Evolutionary conservation across 1,284 basidiomycete species (phyloP).

Genomic region (Ustilago loliicola): DNA sequence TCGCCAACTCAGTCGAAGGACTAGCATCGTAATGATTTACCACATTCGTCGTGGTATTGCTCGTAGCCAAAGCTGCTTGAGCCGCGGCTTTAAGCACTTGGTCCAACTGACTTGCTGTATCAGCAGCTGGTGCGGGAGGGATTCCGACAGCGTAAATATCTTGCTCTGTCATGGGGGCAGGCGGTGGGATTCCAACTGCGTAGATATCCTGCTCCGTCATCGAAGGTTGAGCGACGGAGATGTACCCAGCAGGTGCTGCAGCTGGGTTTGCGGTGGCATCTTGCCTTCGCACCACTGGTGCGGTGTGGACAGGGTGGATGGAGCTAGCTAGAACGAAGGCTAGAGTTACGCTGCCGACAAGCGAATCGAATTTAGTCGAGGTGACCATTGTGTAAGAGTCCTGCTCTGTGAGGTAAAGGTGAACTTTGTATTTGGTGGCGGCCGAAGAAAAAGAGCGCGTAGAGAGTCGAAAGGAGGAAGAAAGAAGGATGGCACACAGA

Average conservation of each 20-base stretch:
- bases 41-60: slow-evolving; percentile 15
- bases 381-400: slow-evolving; percentile 23
- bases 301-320: slow-evolving; percentile 30
- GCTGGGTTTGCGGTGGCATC: slow-evolving; percentile 13
- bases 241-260: slow-evolving; percentile 27
- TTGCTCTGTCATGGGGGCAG: slow-evolving; percentile 33
- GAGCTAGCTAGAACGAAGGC: slow-evolving; percentile 39
- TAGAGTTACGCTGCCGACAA: slow-evolving; percentile 35
- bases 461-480: slow-evolving; percentile 1
- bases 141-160: slow-evolving; percentile 47
- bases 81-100: slow-evolving; percentile 26
- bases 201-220: slow-evolving; percentile 48
- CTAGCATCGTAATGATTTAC: slow-evolving; percentile 35
- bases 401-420: not conserved
- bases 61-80: slow-evolving; percentile 9
- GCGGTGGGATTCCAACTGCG: slow-evolving; percentile 31
- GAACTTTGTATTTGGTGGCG: slow-evolving; percentile 14
- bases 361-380: slow-evolving; percentile 40
- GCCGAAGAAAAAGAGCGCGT: slow-evolving; percentile 1
- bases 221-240: slow-evolving; percentile 41
- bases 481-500: slow-evolving; percentile 15
- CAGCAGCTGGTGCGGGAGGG: not conserved
- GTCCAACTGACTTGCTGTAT: slow-evolving; percentile 5
- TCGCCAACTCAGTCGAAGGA: slow-evolving; percentile 6
- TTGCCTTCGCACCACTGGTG: slow-evolving; percentile 30